Conservation (phyloP, 345 rosid species). For the Syzygium aromaticum region DNA sequence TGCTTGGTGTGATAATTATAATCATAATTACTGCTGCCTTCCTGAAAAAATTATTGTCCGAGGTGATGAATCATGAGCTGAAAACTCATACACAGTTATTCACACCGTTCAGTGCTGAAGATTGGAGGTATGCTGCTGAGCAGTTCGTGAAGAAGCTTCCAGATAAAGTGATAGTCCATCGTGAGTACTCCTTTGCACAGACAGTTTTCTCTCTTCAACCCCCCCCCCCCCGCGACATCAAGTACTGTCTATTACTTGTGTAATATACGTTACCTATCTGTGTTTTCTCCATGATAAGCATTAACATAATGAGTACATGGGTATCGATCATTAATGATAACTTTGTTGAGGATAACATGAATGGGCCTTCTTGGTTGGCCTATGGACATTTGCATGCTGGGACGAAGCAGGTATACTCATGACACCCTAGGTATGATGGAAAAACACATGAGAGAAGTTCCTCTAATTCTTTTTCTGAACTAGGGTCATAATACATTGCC, state of each 20-base stretch:
- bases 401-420: neutral
- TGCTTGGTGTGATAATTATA: neutral
- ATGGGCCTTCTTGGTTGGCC: neutral
- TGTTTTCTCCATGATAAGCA: neutral
- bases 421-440: neutral
- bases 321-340: neutral
- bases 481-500: neutral
- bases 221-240: neutral
- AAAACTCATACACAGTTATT: neutral
- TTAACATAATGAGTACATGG: neutral
- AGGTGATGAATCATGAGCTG: neutral
- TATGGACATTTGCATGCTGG: neutral
- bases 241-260: neutral
- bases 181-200: constrained; percentile 35
- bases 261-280: neutral
- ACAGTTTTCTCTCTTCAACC: neutral
- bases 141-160: constrained; percentile 84
- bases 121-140: constrained; percentile 87
- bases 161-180: constrained; percentile 71
- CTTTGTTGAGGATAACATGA: neutral
- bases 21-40: neutral
- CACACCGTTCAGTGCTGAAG: constrained; percentile 47
- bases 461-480: neutral
- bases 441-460: neutral
- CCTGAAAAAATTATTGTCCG: neutral